Conservation (phyloP, 2,329 filamentous ascomycete genomes). For the Aspergillus vadensis region DNA sequence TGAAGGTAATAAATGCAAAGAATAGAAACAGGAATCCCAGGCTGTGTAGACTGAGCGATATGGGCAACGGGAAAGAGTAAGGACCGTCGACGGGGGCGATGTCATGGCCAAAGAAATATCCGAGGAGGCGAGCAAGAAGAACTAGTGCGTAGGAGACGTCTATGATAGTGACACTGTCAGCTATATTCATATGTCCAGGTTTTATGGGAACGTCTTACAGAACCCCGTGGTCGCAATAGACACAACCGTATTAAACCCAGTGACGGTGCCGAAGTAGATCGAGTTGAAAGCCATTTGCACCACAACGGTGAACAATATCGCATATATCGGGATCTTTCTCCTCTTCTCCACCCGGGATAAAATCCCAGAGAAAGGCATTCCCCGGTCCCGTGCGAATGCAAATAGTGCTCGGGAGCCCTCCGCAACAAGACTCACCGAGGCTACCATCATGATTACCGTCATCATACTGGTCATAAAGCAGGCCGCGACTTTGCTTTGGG, state of each 20-base stretch:
- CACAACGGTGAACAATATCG: constrained; percentile 49
- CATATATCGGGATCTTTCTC: constrained; percentile 53
- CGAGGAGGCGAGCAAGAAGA: constrained; percentile 53
- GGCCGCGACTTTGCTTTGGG: constrained; percentile 47
- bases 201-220: constrained; percentile 39
- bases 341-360: constrained; percentile 51
- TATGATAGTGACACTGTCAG: constrained; percentile 17
- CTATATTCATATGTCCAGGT: too few relatives aligned
- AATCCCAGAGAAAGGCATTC: constrained; percentile 54
- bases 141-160: constrained; percentile 61
- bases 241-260: constrained; percentile 60
- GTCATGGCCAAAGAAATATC: constrained; percentile 47
- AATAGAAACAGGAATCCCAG: constrained; percentile 55
- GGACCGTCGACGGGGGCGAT: constrained; percentile 37
- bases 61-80: constrained; percentile 47
- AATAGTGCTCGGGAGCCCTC: constrained; percentile 52
- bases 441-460: constrained; percentile 51
- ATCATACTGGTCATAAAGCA: constrained; percentile 53
- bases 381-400: constrained; percentile 54
- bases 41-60: constrained; percentile 51
- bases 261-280: constrained; percentile 58
- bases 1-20: constrained; percentile 59
- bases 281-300: constrained; percentile 57
- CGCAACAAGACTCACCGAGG: constrained; percentile 49
- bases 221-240: constrained; percentile 61